These are phyloP conservation scores for Carex arenaria DNA, from an alignment of 202 grass and related monocot genomes.

Conservation along the genomic window DNA sequence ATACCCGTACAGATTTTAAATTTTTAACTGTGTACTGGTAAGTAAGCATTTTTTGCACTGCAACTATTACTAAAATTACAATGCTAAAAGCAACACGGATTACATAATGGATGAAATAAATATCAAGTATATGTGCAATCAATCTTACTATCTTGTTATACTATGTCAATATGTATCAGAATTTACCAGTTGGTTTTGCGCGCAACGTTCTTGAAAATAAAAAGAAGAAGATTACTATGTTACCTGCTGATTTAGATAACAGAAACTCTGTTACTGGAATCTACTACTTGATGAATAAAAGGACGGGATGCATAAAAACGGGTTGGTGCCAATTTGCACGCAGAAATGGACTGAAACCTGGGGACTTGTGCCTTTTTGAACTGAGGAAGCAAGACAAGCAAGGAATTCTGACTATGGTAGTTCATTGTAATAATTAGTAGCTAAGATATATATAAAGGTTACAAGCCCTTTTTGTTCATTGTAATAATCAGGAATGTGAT, in stretches of 20 bases:
- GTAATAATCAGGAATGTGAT: too few species aligned
- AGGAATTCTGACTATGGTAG: background rate
- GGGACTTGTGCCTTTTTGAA: constrained; percentile 3
- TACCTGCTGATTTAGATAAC: background rate
- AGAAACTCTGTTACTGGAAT: background rate
- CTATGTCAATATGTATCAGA: background rate
- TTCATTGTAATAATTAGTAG: background rate
- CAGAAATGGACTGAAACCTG: background rate
- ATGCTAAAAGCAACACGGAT: too few species aligned
- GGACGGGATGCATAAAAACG: background rate
- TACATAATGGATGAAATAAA: too few species aligned
- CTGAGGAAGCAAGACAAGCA: background rate
- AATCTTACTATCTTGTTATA: background rate
- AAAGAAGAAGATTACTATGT: background rate
- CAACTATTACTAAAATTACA: too few species aligned
- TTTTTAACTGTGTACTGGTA: background rate
- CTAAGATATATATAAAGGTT: background rate
- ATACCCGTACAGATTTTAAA: background rate
- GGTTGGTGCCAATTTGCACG: background rate
- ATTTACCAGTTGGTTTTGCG: background rate
- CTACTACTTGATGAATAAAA: background rate
- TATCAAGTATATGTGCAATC: background rate
- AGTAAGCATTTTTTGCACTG: too few species aligned
- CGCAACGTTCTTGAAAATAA: background rate
- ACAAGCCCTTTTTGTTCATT: background rate